phyloP scores from a whole-genome alignment of 352 stramenopile genomes.

The Globisporangium megalacanthum region DNA sequence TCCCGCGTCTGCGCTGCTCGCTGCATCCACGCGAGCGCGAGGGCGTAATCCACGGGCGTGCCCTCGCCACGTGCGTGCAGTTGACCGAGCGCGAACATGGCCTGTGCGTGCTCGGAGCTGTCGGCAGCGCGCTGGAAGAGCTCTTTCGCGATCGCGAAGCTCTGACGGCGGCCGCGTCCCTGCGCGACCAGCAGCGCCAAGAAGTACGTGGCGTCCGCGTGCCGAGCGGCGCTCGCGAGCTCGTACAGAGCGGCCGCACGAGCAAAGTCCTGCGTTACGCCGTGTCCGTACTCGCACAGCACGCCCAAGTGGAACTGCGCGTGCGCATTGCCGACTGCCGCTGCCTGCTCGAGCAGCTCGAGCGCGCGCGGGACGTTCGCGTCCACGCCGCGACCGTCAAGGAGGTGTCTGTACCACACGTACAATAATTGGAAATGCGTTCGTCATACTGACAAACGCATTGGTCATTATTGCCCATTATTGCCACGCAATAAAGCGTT shows the following conservation, averaged over 20 bases:
- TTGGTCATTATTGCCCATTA: background rate
- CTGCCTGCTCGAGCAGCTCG: conserved; percentile 27
- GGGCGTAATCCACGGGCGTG: conserved; percentile 26
- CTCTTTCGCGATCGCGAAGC: conserved; percentile 20
- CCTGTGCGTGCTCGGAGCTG: conserved; percentile 23
- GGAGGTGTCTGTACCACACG: conserved; percentile 22
- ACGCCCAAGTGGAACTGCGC: conserved; percentile 40
- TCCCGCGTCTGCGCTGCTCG: conserved; percentile 25
- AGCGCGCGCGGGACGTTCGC: conserved; percentile 26
- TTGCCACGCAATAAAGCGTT: background rate
- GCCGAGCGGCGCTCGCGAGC: conserved; percentile 14
- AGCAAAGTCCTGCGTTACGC: conserved; percentile 25
- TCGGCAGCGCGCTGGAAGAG: conserved; percentile 39
- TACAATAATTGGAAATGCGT: background rate
- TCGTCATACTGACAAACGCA: background rate
- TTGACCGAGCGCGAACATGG: conserved; percentile 50
- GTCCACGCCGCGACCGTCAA: conserved; percentile 32
- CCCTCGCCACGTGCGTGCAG: conserved; percentile 36
- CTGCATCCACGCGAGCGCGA: conserved; percentile 46
- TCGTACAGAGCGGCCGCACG: conserved; percentile 32
- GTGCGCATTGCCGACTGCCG: conserved; percentile 12
- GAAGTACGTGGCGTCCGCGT: conserved; percentile 52
- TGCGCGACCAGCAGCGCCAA: conserved; percentile 39
- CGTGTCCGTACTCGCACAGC: conserved; percentile 49
- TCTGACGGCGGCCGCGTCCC: conserved; percentile 39